Base-by-base conservation (phyloP, 1,284 basidiomycete genomes). In the Trametes pubescens region DNA sequence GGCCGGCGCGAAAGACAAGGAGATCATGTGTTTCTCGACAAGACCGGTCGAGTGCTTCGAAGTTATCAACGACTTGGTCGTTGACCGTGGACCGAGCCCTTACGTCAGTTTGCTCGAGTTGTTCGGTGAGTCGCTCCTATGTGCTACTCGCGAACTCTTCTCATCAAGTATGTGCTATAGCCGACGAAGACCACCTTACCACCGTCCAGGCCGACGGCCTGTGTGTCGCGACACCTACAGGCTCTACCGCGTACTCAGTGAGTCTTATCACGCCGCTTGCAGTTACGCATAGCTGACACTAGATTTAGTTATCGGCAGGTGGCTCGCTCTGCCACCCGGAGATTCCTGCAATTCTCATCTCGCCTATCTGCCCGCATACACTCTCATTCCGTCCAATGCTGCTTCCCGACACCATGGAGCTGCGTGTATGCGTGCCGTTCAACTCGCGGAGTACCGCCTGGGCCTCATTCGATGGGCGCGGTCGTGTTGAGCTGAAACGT, bases 331-430 rank as follows among this genome's bases (percentile, higher is more conserved):
- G 96, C 9, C 97, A 99, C 76, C 98, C 98, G 3, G 96, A 98
- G 76, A 99, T 99, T 58, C 98, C 98, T 0, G 94, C 98, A 0
- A 85, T 99, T 64, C 84, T 99, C 63, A 97, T 99, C 72, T 97
- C 96, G 1, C 98, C 98, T 2, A 98, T 99, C 66, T 99, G 98
- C 74, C 98, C 98, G 0, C 98, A 99, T 77, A 99, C 98, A 0
- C 85, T 99, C 9, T 98, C 96, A 4, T 99, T 99, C 87, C 88
- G 98, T 49, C 98, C 98, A 0, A 99, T 99, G 97, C 84, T 99
- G 4, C 82, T 99, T 21, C 98, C 98, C 0, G 98, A 99, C 76
- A 97, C 92, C 74, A 99, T 99, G 95, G 98, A 99, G 75, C 83
- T 99, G 55, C 90, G 98, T 16, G 95, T 99, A 46, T 98, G 96